These are phyloP conservation scores for Penstemon barbatus DNA, from an alignment of 257 asterid genomes.

Conservation along the genomic window DNA sequence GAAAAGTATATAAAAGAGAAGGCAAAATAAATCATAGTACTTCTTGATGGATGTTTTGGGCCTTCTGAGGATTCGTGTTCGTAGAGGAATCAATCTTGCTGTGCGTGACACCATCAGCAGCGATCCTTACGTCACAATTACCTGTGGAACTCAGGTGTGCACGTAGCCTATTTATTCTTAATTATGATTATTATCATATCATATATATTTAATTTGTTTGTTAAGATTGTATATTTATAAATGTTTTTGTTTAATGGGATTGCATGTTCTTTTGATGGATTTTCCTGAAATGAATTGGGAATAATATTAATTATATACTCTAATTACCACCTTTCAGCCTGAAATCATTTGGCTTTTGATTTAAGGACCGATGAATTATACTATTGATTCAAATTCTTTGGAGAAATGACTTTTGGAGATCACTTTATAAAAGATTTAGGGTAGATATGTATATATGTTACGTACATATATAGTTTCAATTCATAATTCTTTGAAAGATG, in stretches of 20 bases:
- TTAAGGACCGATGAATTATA: too few relatives aligned
- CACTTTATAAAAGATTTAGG: too few relatives aligned
- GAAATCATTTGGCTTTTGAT: too few relatives aligned
- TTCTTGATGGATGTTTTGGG: constrained; percentile 50
- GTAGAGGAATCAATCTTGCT: constrained; percentile 66
- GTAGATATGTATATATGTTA: too few relatives aligned
- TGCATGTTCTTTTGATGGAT: not conserved
- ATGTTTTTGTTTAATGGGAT: not conserved
- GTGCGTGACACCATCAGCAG: constrained; percentile 73
- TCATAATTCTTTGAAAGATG: too few relatives aligned
- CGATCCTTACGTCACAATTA: constrained; percentile 74
- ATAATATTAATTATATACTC: too few relatives aligned
- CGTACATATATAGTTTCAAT: too few relatives aligned
- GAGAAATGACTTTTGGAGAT: too few relatives aligned
- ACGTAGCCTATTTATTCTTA: not conserved
- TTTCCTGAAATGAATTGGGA: not conserved
- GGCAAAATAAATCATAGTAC: not conserved
- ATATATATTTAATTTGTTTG: too few relatives aligned
- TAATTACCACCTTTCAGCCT: too few relatives aligned
- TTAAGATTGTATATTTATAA: not conserved
- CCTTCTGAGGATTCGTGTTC: constrained; percentile 58
- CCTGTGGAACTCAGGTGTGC: constrained; percentile 60
- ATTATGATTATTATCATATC: not conserved
- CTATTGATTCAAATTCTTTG: too few relatives aligned
- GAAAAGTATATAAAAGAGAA: not conserved